phyloP scores from a whole-genome alignment of 768 basidiomycete genomes.

The Trametes maxima region DNA sequence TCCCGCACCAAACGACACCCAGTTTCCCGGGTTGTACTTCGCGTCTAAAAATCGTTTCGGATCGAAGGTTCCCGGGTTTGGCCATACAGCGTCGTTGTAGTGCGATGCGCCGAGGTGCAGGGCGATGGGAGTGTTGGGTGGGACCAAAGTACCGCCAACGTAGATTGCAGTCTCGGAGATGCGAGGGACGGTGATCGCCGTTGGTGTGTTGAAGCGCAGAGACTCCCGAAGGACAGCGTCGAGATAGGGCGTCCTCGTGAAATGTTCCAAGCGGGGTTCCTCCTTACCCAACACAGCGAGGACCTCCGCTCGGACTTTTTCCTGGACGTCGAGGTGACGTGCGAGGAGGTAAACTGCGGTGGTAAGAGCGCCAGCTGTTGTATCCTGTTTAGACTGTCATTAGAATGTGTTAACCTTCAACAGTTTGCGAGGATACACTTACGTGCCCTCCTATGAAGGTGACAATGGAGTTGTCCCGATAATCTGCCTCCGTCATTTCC shows the following conservation, averaged over 20 bases:
- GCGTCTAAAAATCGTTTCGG: conserved; percentile 52
- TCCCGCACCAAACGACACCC: conserved; percentile 23
- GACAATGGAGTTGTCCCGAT: conserved; percentile 40
- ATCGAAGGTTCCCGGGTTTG: conserved; percentile 49
- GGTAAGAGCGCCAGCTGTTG: conserved; percentile 43
- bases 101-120: conserved; percentile 37
- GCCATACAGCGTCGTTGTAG: conserved; percentile 46
- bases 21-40: neutral
- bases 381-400: conserved; percentile 33
- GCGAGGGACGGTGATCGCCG: conserved; percentile 31
- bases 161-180: conserved; percentile 33
- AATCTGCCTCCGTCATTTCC: conserved; percentile 33
- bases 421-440: conserved; percentile 5
- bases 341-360: conserved; percentile 41
- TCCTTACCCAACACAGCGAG: conserved; percentile 32
- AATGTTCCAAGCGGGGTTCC: conserved; percentile 36
- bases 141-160: conserved; percentile 38
- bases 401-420: neutral
- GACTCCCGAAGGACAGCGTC: conserved; percentile 45
- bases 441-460: conserved; percentile 46
- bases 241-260: conserved; percentile 34
- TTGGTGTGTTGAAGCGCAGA: conserved; percentile 38
- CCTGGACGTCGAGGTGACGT: conserved; percentile 40
- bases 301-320: conserved; percentile 41
- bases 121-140: conserved; percentile 35